Evolutionary conservation across 768 basidiomycete genomes (phyloP), one percentile per base, ranked within the genome.

Genomic region (Mycena venus): DNA sequence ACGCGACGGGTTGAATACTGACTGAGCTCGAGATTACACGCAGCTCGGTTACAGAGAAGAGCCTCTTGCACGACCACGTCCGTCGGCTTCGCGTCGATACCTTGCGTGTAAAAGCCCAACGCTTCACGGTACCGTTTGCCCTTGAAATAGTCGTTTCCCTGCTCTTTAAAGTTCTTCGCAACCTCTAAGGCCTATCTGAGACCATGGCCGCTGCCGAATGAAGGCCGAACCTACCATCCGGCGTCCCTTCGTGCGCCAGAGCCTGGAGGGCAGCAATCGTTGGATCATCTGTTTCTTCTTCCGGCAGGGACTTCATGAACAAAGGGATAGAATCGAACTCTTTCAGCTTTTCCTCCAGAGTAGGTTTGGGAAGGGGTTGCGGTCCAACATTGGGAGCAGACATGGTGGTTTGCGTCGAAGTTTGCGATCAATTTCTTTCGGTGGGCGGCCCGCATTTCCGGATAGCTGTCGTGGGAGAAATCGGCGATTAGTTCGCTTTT

Each of bases 121-220:
- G 98, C 98, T 82, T 99, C 97, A 42, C 95, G 90, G 82, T 91
- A 94, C 51, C 95, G 90, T 80, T 95, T 96, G 32, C 93, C 93
- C 76, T 92, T 93, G 85, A 95, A 98, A 79, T 98, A 96, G 68
- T 97, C 96, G 80, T 99, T 99, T 6, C 97, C 98, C 81, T 98
- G 96, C 65, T 96, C 92, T 82, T 98, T 99, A 84, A 99, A 98
- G 80, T 95, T 97, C 73, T 91, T 88, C 1, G 98, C 96, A 75
- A 96, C 87, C 82, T 99, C 98, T 98, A 71, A 42, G 27, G 0
- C 23, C 63, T 49, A 67, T 27, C 51, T 68, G 38, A 67, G 47
- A 62, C 53, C 59, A 64, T 21, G 53, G 36, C 58, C 34, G 44
- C 27, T 27, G 38, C 27, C 56, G 65, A 23, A 60, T 15, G 47